phyloP scores from a whole-genome alignment of 192 early-diverging fungal species.

The Backusella psychrophila region DNA sequence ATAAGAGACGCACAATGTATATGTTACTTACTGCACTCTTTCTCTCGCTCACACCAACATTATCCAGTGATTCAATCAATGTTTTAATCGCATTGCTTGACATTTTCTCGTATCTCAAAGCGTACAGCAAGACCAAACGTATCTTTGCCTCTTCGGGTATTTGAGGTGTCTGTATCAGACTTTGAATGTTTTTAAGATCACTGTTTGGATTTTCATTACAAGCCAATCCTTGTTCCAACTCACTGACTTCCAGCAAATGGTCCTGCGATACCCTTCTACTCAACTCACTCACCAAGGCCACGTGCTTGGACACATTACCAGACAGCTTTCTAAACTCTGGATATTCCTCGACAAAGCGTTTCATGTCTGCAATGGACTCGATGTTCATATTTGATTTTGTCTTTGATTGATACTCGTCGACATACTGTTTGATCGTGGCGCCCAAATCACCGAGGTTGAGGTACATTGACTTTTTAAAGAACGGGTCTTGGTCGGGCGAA shows the following conservation, averaged over 20 bases:
- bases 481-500: constrained; percentile 85
- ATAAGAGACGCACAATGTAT: background rate
- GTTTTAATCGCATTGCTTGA: constrained; percentile 66
- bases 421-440: constrained; percentile 89
- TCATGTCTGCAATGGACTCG: constrained; percentile 97
- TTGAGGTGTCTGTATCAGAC: constrained; percentile 63
- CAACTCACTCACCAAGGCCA: constrained; percentile 95
- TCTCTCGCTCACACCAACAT: constrained; percentile 67
- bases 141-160: constrained; percentile 76
- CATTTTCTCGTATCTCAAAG: constrained; percentile 87
- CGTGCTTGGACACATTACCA: constrained; percentile 98
- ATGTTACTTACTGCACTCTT: constrained; percentile 59
- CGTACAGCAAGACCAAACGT: constrained; percentile 81
- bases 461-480: constrained; percentile 88
- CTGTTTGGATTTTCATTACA: constrained; percentile 80
- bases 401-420: constrained; percentile 91
- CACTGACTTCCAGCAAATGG: constrained; percentile 80
- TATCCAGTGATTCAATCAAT: constrained; percentile 75
- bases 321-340: constrained; percentile 96
- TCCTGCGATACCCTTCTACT: constrained; percentile 75
- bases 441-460: constrained; percentile 95
- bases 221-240: constrained; percentile 94
- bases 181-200: constrained; percentile 81
- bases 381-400: constrained; percentile 89
- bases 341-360: constrained; percentile 97